These are phyloP conservation scores for Malus domestica DNA, from an alignment of 306 rosid genomes.

Conservation along the genomic window DNA sequence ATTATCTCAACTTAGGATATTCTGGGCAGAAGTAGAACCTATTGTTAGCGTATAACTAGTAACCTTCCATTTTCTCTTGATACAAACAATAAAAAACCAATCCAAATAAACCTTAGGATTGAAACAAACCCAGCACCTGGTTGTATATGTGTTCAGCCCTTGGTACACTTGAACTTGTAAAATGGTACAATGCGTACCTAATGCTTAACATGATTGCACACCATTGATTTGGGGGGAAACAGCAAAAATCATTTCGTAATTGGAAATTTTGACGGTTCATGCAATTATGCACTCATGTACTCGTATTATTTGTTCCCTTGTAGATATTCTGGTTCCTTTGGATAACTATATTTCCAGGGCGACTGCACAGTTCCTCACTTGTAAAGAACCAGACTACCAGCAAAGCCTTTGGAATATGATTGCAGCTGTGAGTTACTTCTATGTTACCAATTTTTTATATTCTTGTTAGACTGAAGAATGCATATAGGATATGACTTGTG, in stretches of 20 bases:
- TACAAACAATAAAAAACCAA: background rate
- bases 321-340: conserved; percentile 94
- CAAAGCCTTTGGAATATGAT: conserved; percentile 90
- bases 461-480: background rate
- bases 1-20: background rate
- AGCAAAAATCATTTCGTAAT: background rate
- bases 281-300: background rate
- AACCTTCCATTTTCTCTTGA: background rate
- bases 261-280: background rate
- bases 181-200: background rate
- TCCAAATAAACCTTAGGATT: background rate
- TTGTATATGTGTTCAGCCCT: background rate
- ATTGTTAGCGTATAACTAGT: background rate
- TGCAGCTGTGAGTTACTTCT: conserved; percentile 63
- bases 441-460: background rate
- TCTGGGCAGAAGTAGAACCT: background rate
- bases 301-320: conserved; percentile 6
- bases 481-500: background rate
- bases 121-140: too few species aligned
- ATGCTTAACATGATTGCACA: background rate
- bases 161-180: background rate
- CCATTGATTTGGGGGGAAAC: background rate
- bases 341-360: conserved; percentile 94
- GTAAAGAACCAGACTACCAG: conserved; percentile 82
- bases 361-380: conserved; percentile 72